Conservation (phyloP, 2,329 filamentous ascomycete genomes). For the Elsinoe batatas region DNA sequence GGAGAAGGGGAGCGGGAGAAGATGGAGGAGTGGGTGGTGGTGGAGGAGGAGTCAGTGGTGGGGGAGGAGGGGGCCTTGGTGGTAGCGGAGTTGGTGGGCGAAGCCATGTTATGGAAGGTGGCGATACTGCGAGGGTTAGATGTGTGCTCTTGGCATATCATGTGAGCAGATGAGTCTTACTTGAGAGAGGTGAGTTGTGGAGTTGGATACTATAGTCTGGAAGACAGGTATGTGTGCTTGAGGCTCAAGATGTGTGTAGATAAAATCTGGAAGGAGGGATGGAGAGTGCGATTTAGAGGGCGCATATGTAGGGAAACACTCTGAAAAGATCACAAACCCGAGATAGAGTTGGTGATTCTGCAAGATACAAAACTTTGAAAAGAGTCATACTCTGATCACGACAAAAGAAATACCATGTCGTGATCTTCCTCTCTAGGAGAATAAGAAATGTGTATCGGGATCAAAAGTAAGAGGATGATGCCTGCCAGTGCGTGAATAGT, state of each 20-base stretch:
- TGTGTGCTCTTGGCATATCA: not conserved
- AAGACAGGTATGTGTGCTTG: not conserved
- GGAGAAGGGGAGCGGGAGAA: not conserved
- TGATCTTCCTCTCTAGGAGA: too few relatives aligned
- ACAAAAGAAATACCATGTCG: not conserved
- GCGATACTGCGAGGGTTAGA: not conserved
- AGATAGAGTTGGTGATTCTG: not conserved
- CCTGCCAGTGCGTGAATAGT: too few relatives aligned
- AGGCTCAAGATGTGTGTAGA: not conserved
- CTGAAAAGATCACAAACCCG: not conserved
- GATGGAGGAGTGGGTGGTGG: not conserved
- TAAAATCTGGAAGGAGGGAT: not conserved
- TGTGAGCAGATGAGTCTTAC: not conserved
- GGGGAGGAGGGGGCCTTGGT: not conserved
- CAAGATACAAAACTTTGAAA: not conserved
- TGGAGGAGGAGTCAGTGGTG: not conserved
- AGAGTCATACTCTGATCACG: not conserved
- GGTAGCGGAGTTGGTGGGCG: not conserved
- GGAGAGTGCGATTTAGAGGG: not conserved
- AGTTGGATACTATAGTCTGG: not conserved
- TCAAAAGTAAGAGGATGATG: too few relatives aligned
- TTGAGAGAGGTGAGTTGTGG: not conserved
- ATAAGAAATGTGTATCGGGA: too few relatives aligned
- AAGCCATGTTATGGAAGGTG: not conserved
- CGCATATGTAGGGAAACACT: not conserved